These are phyloP conservation scores for Suhomyces pyralidae DNA, from an alignment of 805 yeast genomes.

Conservation along the genomic window DNA sequence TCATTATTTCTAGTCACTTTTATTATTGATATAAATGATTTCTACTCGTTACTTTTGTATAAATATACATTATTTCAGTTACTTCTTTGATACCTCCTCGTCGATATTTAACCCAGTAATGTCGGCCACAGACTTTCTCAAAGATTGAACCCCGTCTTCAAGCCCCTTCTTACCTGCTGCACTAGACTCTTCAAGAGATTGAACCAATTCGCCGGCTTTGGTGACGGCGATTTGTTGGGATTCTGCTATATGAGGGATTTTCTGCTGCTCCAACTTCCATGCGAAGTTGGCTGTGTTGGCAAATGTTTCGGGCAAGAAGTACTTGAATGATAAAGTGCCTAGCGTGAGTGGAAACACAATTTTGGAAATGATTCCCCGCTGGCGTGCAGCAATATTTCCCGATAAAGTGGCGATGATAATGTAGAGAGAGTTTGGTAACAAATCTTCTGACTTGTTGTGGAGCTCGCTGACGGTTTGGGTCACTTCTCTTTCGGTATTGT, in stretches of 20 bases:
- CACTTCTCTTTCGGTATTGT: slow-evolving; percentile 59
- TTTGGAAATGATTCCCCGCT: slow-evolving; percentile 55
- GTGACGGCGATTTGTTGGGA: slow-evolving; percentile 52
- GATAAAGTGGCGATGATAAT: slow-evolving; percentile 65
- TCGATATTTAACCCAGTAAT: slow-evolving; percentile 69
- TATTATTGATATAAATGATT: too few species aligned
- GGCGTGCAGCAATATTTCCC: slow-evolving; percentile 72
- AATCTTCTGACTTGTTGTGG: slow-evolving; percentile 62
- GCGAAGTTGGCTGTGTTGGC: slow-evolving; percentile 54
- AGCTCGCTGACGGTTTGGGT: slow-evolving; percentile 60
- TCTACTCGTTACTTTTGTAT: too few species aligned
- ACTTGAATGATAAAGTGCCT: slow-evolving; percentile 62
- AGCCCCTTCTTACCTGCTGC: slow-evolving; percentile 36
- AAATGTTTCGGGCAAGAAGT: slow-evolving; percentile 72
- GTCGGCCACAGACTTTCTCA: slow-evolving; percentile 46
- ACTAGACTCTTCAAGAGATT: slow-evolving; percentile 43
- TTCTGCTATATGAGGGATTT: slow-evolving; percentile 61
- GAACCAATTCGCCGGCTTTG: slow-evolving; percentile 44
- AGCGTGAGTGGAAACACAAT: slow-evolving; percentile 54
- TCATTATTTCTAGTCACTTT: too few species aligned
- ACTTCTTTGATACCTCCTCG: slow-evolving; percentile 53
- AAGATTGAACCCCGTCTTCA: slow-evolving; percentile 32
- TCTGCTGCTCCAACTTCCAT: slow-evolving; percentile 58
- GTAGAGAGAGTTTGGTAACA: slow-evolving; percentile 70
- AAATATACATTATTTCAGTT: too few species aligned